These are phyloP conservation scores for Cryptococcus wingfieldii DNA, from an alignment of 1,284 basidiomycete genomes.

Conservation along the genomic window DNA sequence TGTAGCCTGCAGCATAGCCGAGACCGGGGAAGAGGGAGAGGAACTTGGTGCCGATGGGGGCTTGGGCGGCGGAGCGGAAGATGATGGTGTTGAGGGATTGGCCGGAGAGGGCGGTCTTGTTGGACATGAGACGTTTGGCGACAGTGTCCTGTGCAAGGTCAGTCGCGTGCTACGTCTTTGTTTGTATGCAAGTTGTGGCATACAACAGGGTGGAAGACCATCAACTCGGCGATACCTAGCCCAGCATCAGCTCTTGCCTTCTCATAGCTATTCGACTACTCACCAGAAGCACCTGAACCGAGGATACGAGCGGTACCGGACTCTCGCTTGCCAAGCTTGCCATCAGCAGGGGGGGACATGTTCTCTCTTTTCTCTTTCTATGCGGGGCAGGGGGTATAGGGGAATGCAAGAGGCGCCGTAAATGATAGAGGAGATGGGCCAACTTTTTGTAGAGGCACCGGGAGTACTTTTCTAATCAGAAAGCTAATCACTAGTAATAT, in stretches of 20 bases:
- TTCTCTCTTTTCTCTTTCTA: constrained; percentile 1
- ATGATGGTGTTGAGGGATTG: constrained; percentile 67
- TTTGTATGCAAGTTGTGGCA: constrained; percentile 3
- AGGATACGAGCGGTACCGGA: constrained; percentile 86
- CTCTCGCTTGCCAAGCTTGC: constrained; percentile 54
- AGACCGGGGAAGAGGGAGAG: constrained; percentile 94
- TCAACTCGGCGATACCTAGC: constrained; percentile 84
- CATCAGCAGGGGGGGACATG: constrained; percentile 44
- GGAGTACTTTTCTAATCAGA: no score
- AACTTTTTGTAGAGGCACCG: not conserved
- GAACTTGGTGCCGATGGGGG: constrained; percentile 66
- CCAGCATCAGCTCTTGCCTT: constrained; percentile 3
- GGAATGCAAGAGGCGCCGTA: not conserved
- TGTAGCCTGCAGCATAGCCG: constrained; percentile 97
- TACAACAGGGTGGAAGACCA: constrained; percentile 78
- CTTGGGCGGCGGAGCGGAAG: constrained; percentile 78
- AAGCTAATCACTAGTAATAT: no score
- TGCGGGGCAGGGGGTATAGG: not conserved
- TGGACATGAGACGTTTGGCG: constrained; percentile 96
- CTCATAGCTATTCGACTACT: constrained; percentile 23
- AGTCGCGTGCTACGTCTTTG: not conserved
- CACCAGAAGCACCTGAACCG: constrained; percentile 87
- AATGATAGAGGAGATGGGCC: not conserved
- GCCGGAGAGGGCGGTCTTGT: constrained; percentile 72
- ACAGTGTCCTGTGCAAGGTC: constrained; percentile 66